Evolutionary conservation across 1,139 yeast genomes (phyloP).

Genomic region (Diutina pseudorugosa): DNA sequence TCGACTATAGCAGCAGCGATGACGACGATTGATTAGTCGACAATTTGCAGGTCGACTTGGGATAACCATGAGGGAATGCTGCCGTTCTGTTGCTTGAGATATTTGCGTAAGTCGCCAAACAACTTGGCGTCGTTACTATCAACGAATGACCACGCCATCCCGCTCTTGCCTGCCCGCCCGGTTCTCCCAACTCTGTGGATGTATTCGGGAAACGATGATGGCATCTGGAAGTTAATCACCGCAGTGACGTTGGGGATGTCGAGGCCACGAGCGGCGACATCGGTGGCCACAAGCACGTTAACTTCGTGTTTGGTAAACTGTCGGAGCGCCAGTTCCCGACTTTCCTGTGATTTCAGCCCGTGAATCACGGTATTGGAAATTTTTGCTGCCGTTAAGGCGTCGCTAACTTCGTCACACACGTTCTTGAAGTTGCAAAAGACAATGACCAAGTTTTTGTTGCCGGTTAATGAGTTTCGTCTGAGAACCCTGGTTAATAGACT

Average conservation of each 20-base stretch:
- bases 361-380: constrained; percentile 48
- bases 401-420: constrained; percentile 55
- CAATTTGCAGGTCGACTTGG: neutral
- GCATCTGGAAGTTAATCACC: constrained; percentile 81
- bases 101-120: constrained; percentile 38
- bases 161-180: constrained; percentile 82
- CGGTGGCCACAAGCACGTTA: constrained; percentile 16
- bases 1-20: neutral
- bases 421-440: constrained; percentile 72
- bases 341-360: constrained; percentile 81
- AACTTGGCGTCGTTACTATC: constrained; percentile 45
- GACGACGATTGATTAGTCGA: neutral
- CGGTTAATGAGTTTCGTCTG: constrained; percentile 15
- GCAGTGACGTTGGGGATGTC: constrained; percentile 63
- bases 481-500: constrained; percentile 16
- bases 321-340: constrained; percentile 66
- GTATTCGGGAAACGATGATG: constrained; percentile 60
- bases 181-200: constrained; percentile 94
- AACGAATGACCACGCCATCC: constrained; percentile 64
- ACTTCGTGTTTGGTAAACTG: constrained; percentile 31
- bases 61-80: constrained; percentile 40
- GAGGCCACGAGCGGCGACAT: constrained; percentile 25
- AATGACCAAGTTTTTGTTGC: constrained; percentile 30
- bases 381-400: constrained; percentile 33
- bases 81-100: constrained; percentile 37